Base-by-base conservation (phyloP, 345 rosid species). In the Rhodamnia argentea region DNA sequence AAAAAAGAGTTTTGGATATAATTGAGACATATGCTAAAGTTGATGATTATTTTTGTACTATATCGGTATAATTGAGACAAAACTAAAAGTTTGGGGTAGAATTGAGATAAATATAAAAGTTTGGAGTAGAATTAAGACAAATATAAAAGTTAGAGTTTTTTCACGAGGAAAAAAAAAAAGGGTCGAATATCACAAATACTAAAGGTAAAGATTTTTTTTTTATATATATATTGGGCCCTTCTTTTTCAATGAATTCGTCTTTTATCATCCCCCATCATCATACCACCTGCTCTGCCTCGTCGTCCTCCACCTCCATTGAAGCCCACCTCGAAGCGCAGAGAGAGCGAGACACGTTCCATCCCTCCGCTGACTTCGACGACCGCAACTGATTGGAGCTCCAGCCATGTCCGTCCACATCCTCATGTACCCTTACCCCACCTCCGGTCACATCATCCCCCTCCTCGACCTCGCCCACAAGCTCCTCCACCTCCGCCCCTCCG, bases 341-440 rank as follows among this genome's bases (percentile, higher is more conserved):
- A 70, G 47, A 37, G 47, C 78, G 47, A 70, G 47, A 9, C 47
- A 42, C 11, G 23, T 14, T 0, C 74, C 74, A 12, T 4, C 74
- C 1, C 7, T 7, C n/a, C 5, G 70, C 70, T 59, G 13, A 27
- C 29, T n/a, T 26, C 0, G 70, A 27, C 18, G 52, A 51, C 1
- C 1, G 40, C 7, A 27, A 29, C 74, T 27, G 74, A 13, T 60
- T 32, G 76, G 29, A 29, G 76, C 42, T 62, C 42, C 47, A 70
- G 78, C 47, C 78, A 70, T 70, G 78, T 70, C 78, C 26, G 26
- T 70, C 78, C 98, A 96, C 88, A 54, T 96, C 37, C 87, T 93
- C 24, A 88, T 95, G 82, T 94, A 93, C 84, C 96, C 96, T 0
- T 93, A 87, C 87, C 96, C 98, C 47, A 96, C 97, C 2, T 93